These are phyloP conservation scores for Epichloe sibirici DNA, from an alignment of 2,329 filamentous ascomycete species.

Conservation along the genomic window DNA sequence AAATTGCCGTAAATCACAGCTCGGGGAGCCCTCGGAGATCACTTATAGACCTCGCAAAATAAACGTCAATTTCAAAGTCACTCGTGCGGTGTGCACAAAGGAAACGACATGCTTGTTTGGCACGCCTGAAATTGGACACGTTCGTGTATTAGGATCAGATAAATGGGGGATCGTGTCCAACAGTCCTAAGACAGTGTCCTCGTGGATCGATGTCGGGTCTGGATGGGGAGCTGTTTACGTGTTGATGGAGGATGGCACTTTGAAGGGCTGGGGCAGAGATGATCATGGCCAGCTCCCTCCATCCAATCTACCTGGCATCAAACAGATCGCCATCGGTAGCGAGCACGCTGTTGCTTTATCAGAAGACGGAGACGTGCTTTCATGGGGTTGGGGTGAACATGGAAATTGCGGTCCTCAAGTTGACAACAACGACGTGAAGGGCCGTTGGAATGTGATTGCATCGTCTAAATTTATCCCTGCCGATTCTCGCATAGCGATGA, in stretches of 20 bases:
- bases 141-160: constrained; percentile 59
- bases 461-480: constrained; percentile 41
- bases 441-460: constrained; percentile 54
- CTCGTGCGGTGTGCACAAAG: constrained; percentile 62
- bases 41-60: constrained; percentile 52
- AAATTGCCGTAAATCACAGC: constrained; percentile 71
- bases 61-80: constrained; percentile 47
- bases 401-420: constrained; percentile 78
- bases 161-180: constrained; percentile 55
- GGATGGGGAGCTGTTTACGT: constrained; percentile 78
- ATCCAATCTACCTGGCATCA: constrained; percentile 41
- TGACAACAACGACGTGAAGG: constrained; percentile 53
- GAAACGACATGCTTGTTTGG: constrained; percentile 72
- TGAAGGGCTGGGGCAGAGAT: constrained; percentile 70
- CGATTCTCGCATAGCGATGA: constrained; percentile 38
- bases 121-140: constrained; percentile 39
- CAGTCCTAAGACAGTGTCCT: constrained; percentile 38
- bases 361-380: constrained; percentile 51
- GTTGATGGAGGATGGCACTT: constrained; percentile 43
- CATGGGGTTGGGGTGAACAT: constrained; percentile 97
- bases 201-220: constrained; percentile 59
- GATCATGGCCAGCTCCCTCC: constrained; percentile 76
- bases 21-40: constrained; percentile 47
- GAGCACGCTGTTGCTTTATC: constrained; percentile 77
- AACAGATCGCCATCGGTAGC: constrained; percentile 67